Base-by-base conservation (phyloP, 1,284 basidiomycete species). In the Jaminaea rosea region DNA sequence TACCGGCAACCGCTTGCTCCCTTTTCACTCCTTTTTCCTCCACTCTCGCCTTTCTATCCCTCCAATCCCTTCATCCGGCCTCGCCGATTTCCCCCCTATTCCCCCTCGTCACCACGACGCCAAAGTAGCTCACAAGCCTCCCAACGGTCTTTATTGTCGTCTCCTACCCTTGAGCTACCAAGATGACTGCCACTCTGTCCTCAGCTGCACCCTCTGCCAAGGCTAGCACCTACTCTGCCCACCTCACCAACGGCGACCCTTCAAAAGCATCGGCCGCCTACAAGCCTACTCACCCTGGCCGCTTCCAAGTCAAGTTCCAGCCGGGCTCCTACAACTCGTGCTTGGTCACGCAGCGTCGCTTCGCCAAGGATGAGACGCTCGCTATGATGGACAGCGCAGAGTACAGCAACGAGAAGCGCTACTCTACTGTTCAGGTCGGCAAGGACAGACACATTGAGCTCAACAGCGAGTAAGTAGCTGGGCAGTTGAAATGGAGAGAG, bases 341-440 rank as follows among this genome's bases (percentile, higher is more conserved):
- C 39, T 57, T 67, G 17, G 58, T 68, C 29, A 59, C 67, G 4
- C 28, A 27, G 45, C 59, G 56, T 23, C 26, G 48, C 36, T 68
- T 64, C 19, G 32, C 31, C 3, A 47, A 46, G 23, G 62, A 59
- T 15, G 54, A 67, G 13, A 41, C 53, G 11, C 60, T 69, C 49
- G 67, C 60, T 1, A 42, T 48, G 5, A 65, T 71, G 29, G 26
- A 49, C 1, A 52, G 58, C 17, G 69, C 67, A 8, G 53, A 53
- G 19, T 52, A 53, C 9, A 56, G 58, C 3, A 15, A 51, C 0
- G 41, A 24, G 17, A 56, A 60, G 26, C 50, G 50, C 39, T 69
- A 69, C 57, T 65, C 61, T 11, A 68, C 69, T 17, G 69, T 69
- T 10, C 69, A 71, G 46, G 65, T 67, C 2, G 58, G 50, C 4